Percentiles rank a stretch among this genome's conserved stretches.
Evolutionary conservation across 352 stramenopile genomes (phyloP).

Genomic region (Pythium rishiriense): DNA sequence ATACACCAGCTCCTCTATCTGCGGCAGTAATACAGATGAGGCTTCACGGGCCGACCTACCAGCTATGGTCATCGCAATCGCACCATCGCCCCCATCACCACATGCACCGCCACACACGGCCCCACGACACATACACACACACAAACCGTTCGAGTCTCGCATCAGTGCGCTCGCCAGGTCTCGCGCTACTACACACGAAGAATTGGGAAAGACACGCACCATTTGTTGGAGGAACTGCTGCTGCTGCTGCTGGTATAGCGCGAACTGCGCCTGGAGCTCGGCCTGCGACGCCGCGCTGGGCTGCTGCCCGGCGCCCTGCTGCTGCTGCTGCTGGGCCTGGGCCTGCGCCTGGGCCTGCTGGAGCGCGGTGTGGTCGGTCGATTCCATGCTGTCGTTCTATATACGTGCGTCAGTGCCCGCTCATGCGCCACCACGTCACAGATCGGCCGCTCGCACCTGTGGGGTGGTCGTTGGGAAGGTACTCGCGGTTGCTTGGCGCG

Average conservation of each 20-base stretch:
- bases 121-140: slow-evolving; percentile 10
- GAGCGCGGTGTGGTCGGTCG: slow-evolving; percentile 29
- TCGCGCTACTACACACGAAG: background rate
- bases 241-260: slow-evolving; percentile 78
- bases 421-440: slow-evolving; percentile 12
- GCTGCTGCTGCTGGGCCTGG: slow-evolving; percentile 24
- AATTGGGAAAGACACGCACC: too few relatives aligned
- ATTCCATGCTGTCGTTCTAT: slow-evolving; percentile 21
- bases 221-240: slow-evolving; percentile 82
- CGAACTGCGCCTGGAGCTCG: slow-evolving; percentile 50
- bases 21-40: background rate
- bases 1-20: too few relatives aligned
- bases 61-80: slow-evolving; percentile 25
- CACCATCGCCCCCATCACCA: too few relatives aligned
- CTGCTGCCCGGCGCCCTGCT: slow-evolving; percentile 16
- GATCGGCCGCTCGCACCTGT: too few relatives aligned
- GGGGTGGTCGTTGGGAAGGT: too few relatives aligned
- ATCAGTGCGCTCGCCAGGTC: background rate
- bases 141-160: background rate
- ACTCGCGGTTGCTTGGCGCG: slow-evolving; percentile 22
- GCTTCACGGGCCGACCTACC: slow-evolving; percentile 15
- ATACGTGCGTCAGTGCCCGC: background rate
- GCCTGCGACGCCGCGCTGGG: slow-evolving; percentile 22
- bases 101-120: too few relatives aligned
- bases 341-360: slow-evolving; percentile 14